Base-by-base conservation (phyloP, 306 rosid species). In the Vicia faba region DNA sequence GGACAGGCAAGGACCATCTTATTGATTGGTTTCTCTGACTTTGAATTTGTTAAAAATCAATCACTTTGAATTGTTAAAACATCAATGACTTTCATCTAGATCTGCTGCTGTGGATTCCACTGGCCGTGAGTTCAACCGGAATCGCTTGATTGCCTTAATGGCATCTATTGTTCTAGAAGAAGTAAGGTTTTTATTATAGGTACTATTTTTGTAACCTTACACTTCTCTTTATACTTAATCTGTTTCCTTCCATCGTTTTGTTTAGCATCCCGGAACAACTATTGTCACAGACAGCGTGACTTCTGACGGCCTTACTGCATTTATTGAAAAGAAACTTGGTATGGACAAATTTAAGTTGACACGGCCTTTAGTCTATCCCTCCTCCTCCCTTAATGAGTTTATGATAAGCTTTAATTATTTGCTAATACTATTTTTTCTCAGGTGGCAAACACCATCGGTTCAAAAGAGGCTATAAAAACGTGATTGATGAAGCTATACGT, bases 281-380 rank as follows among this genome's bases (percentile, higher is more conserved):
- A 80, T 93, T 77, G 96, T 93, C 58, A 93, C 98, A 4, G 98
- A 93, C 81, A 93, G 98, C 65, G 98, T 93, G 73, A 93, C 98
- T 69, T 93, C 98, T 46, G 97, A 89, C 78, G 98, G 98, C 61
- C 89, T 93, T 54, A 88, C 97, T 80, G 71, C 85, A 25, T 93
- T 89, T 82, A 89, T 93, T 31, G 97, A 89, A 88, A 85, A 86
- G 72, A 89, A 89, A 80, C 97, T 93, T 64, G 98, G 98, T 88
- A 83, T 20, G 82, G 19, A 60, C 43, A 60, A 78, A 55, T 74
- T 56, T 74, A 35, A 33, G 66, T 26, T 69, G 61, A 43, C 68
- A 28, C 61, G 57, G 16, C 20, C 43, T 65, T 51, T 64, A 51
- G 44, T 50, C 19, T 50, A 6, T 49, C 54, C 51, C 50, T 44